These are phyloP conservation scores for Ceratobasidium papillatum DNA, from an alignment of 1,284 basidiomycete species.

Conservation along the genomic window DNA sequence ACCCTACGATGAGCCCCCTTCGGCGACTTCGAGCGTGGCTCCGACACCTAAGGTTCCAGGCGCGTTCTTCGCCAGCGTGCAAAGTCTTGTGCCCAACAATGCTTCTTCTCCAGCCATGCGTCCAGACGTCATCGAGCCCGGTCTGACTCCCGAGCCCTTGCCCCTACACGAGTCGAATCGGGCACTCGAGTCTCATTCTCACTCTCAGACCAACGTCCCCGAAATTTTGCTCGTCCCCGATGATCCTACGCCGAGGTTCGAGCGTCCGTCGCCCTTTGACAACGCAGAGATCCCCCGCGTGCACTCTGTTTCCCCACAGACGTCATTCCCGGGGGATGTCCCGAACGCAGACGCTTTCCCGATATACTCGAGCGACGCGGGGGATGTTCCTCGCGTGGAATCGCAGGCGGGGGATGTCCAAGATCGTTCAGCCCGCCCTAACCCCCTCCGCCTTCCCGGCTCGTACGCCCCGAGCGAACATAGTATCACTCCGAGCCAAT, in stretches of 20 bases:
- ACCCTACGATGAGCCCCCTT: background rate
- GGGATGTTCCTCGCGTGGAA: background rate
- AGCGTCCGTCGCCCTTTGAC: conserved; percentile 13
- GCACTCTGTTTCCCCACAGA: background rate
- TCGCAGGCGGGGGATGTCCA: background rate
- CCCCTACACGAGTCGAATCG: too few species aligned
- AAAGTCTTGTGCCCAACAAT: background rate
- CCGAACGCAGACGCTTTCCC: background rate
- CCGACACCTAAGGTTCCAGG: conserved; percentile 4
- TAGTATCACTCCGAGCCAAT: background rate
- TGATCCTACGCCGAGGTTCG: conserved; percentile 7
- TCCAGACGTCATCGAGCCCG: background rate
- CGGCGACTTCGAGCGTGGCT: background rate
- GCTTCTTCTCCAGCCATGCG: background rate
- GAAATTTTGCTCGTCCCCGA: conserved; percentile 1
- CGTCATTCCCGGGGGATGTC: conserved; percentile 7
- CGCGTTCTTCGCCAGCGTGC: background rate
- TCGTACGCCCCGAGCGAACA: background rate
- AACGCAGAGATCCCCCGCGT: conserved; percentile 2
- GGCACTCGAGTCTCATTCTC: background rate
- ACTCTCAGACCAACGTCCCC: background rate
- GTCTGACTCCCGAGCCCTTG: background rate
- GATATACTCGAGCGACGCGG: background rate
- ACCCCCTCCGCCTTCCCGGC: background rate
- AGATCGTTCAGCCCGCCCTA: background rate